These are phyloP conservation scores for Xanthoconium separans DNA, from an alignment of 1,284 basidiomycete genomes.

Conservation along the genomic window DNA sequence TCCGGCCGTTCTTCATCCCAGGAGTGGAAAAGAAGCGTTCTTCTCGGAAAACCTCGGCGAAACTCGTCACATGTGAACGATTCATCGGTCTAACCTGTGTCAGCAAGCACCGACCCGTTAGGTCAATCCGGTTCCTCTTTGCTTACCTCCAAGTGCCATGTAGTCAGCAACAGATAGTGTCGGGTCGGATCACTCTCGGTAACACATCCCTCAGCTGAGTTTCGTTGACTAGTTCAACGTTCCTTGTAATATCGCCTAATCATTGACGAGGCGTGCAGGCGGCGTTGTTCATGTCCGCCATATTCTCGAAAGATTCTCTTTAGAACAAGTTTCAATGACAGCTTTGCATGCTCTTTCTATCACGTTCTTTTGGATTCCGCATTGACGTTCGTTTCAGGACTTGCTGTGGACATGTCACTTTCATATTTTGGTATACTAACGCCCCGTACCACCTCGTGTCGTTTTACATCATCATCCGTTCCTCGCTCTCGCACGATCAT, in stretches of 20 bases:
- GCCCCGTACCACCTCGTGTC: conserved; percentile 18
- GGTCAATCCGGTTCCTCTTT: conserved; percentile 1
- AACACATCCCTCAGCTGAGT: conserved; percentile 3
- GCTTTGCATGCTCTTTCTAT: conserved; percentile 21
- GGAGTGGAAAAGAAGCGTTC: conserved; percentile 3
- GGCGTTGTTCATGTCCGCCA: conserved; percentile 29
- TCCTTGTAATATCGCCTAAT: conserved; percentile 28
- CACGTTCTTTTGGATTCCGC: conserved; percentile 16
- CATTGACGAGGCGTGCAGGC: conserved; percentile 15
- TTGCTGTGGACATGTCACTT: conserved; percentile 12
- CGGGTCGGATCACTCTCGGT: conserved; percentile 17
- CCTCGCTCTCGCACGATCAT: conserved; percentile 16
- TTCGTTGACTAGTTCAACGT: conserved; percentile 12
- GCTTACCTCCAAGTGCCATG: background rate
- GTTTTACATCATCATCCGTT: conserved; percentile 26
- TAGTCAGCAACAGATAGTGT: conserved; percentile 2
- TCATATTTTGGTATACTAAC: conserved; percentile 15
- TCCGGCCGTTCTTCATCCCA: conserved; percentile 16
- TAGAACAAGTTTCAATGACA: conserved; percentile 18
- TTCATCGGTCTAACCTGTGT: background rate
- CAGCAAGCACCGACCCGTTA: conserved; percentile 6
- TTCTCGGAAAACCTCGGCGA: conserved; percentile 10
- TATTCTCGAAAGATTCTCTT: conserved; percentile 24
- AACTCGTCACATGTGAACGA: conserved; percentile 6
- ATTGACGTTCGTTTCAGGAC: conserved; percentile 10